Evolutionary conservation across 2,329 filamentous ascomycete species (phyloP).

Genomic region (Boeremia lycopersici): DNA sequence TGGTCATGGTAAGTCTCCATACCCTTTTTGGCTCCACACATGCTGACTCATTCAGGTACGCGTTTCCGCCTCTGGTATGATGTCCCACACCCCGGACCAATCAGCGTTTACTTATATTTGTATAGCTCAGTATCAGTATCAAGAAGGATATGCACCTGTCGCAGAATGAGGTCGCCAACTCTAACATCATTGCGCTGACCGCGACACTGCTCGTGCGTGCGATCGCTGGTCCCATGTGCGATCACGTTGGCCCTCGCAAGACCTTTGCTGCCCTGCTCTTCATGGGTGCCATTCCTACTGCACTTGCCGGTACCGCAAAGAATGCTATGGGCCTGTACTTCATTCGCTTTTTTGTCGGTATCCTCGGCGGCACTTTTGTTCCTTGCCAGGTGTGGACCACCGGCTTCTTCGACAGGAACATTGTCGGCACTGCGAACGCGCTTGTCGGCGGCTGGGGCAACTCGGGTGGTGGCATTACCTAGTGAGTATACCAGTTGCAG

Average conservation of each 20-base stretch:
- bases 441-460: conserved; percentile 86
- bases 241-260: conserved; percentile 78
- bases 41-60: conserved; percentile 65
- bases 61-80: conserved; percentile 79
- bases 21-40: conserved; percentile 6
- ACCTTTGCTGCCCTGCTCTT: conserved; percentile 83
- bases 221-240: conserved; percentile 81
- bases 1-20: conserved; percentile 69
- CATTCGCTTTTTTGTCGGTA: conserved; percentile 79
- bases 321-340: conserved; percentile 71
- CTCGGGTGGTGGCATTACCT: conserved; percentile 86
- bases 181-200: conserved; percentile 80
- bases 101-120: conserved; percentile 50
- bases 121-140: conserved; percentile 64
- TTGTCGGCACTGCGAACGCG: conserved; percentile 87
- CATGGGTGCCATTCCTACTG: conserved; percentile 78
- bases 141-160: conserved; percentile 76
- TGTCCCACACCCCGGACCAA: conserved; percentile 12
- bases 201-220: conserved; percentile 72
- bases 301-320: conserved; percentile 77
- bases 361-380: conserved; percentile 78
- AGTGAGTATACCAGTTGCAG: conserved; percentile 48
- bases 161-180: conserved; percentile 77
- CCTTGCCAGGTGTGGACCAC: conserved; percentile 93
- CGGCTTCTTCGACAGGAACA: conserved; percentile 90